These are phyloP conservation scores for Cladosporium sp. DNA, from an alignment of 2,329 filamentous ascomycete genomes.

Conservation along the genomic window DNA sequence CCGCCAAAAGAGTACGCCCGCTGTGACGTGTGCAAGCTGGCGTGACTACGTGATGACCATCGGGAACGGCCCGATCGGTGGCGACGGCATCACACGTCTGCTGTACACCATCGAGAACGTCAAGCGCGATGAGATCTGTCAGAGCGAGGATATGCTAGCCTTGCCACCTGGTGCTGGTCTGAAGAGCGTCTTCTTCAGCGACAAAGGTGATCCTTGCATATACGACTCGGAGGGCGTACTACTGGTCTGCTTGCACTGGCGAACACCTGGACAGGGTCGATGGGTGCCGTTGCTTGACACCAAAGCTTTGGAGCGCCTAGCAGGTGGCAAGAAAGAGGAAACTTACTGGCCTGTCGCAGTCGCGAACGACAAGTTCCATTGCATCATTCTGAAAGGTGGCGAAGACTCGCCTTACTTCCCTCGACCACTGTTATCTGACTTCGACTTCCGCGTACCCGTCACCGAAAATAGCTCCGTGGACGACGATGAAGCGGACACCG, in stretches of 20 bases:
- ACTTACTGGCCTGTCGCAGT: conserved; percentile 94
- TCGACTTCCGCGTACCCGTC: conserved; percentile 83
- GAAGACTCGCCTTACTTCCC: conserved; percentile 93
- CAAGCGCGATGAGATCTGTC: conserved; percentile 87
- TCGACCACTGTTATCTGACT: conserved; percentile 83
- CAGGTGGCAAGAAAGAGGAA: conserved; percentile 80
- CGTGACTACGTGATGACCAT: conserved; percentile 94
- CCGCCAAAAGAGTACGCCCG: conserved; percentile 82
- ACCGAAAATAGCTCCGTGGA: conserved; percentile 48
- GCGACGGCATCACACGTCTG: conserved; percentile 72
- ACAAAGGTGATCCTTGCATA: conserved; percentile 90
- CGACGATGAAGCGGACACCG: conserved; percentile 39
- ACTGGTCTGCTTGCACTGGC: conserved; percentile 86
- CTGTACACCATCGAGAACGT: conserved; percentile 93
- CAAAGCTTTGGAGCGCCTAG: conserved; percentile 72
- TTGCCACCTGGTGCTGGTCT: conserved; percentile 70
- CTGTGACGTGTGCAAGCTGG: conserved; percentile 91
- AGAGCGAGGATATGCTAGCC: conserved; percentile 88
- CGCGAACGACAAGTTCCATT: conserved; percentile 88
- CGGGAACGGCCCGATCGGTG: conserved; percentile 81
- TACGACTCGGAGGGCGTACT: conserved; percentile 91
- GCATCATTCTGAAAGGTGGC: conserved; percentile 95
- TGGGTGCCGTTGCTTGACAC: conserved; percentile 96
- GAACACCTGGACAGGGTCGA: conserved; percentile 73
- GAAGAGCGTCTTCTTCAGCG: conserved; percentile 85